phyloP scores from a whole-genome alignment of 441 rosid species.

The Syzygium syzygioides region DNA sequence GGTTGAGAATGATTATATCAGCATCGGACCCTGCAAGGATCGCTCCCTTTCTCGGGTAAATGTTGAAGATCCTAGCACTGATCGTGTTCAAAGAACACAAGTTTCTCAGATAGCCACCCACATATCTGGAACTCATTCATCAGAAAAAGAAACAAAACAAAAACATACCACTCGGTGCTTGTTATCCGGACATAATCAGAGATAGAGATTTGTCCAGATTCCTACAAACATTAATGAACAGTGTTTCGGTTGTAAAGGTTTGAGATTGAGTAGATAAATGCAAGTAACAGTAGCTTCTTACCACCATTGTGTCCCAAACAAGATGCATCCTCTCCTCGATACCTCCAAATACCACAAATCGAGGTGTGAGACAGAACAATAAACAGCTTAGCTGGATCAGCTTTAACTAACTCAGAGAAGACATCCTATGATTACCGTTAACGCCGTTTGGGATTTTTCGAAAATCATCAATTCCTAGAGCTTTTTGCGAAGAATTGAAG shows the following conservation, averaged over 20 bases:
- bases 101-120: background rate
- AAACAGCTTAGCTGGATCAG: slow-evolving; percentile 1
- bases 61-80: slow-evolving; percentile 92
- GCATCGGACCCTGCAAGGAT: slow-evolving; percentile 89
- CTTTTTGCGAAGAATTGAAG: slow-evolving; percentile 80
- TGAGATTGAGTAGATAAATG: background rate
- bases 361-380: slow-evolving; percentile 1
- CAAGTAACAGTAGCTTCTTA: slow-evolving; percentile 27
- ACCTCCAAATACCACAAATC: slow-evolving; percentile 31
- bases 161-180: slow-evolving; percentile 82
- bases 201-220: slow-evolving; percentile 78
- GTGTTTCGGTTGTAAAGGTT: background rate
- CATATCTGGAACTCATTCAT: background rate
- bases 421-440: slow-evolving; percentile 52
- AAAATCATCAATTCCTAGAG: slow-evolving; percentile 82
- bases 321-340: slow-evolving; percentile 98
- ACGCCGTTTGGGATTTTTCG: slow-evolving; percentile 90
- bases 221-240: slow-evolving; percentile 34
- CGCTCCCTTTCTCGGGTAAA: slow-evolving; percentile 91
- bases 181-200: slow-evolving; percentile 76
- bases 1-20: slow-evolving; percentile 79
- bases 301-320: slow-evolving; percentile 97
- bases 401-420: slow-evolving; percentile 7
- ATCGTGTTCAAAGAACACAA: background rate
- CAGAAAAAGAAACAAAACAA: background rate